These are phyloP conservation scores for Scenedesmus sp. DNA, from an alignment of 163 green algal species.

Conservation along the genomic window DNA sequence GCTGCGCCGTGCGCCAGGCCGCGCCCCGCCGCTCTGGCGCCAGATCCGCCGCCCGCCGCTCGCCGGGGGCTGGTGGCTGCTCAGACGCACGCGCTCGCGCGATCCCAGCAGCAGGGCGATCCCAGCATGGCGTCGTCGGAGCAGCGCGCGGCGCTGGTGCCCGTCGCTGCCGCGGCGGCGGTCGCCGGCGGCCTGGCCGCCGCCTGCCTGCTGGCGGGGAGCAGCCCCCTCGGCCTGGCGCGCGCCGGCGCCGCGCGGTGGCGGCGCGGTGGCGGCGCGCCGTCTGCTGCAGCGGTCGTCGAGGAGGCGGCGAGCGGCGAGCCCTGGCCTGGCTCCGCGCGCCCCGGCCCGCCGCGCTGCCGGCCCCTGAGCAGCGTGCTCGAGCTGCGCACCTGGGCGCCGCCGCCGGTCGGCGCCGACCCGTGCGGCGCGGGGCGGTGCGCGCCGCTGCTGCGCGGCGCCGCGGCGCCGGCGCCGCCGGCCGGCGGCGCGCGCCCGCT, in stretches of 20 bases:
- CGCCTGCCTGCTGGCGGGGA: not conserved
- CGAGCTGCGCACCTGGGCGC: constrained; percentile 27
- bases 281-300: too few relatives aligned
- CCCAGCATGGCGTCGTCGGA: too few relatives aligned
- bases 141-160: too few relatives aligned
- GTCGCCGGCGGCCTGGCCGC: not conserved
- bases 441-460: not conserved
- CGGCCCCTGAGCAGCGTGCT: constrained; percentile 8
- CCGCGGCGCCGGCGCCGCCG: not conserved
- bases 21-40: too few relatives aligned
- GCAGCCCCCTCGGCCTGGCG: not conserved
- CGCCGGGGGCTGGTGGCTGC: too few relatives aligned
- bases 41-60: too few relatives aligned
- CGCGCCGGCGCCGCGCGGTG: too few relatives aligned
- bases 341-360: constrained; percentile 8
- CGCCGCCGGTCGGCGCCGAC: not conserved
- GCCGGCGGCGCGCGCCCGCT: not conserved
- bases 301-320: too few relatives aligned
- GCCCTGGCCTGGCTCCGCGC: constrained; percentile 29
- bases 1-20: too few relatives aligned
- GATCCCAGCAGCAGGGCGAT: too few relatives aligned
- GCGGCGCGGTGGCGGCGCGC: too few relatives aligned
- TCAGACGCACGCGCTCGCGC: too few relatives aligned
- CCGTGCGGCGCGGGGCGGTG: constrained; percentile 8
- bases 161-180: not conserved